Evolutionary conservation across 768 basidiomycete species (phyloP).

Genomic region (Ephemerocybe angulata): DNA sequence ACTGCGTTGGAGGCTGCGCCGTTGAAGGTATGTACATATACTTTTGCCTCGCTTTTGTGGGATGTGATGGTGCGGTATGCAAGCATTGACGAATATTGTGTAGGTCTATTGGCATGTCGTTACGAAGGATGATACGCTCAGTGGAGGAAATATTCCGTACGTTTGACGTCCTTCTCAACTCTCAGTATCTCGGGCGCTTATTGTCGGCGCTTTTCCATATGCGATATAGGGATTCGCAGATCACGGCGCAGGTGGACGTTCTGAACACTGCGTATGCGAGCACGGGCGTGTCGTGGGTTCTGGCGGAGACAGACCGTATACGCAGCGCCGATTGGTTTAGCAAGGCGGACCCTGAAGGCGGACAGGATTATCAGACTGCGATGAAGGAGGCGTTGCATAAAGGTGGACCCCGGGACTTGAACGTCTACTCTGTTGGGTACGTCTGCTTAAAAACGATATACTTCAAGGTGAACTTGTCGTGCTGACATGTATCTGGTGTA

Average conservation of each 20-base stretch:
- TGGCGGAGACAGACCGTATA: background rate
- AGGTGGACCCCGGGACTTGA: background rate
- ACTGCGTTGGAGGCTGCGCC: background rate
- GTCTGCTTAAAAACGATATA: background rate
- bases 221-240: background rate
- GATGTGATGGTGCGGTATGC: too few species aligned
- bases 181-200: constrained; percentile 35
- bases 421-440: background rate
- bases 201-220: background rate
- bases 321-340: background rate
- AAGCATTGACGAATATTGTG: too few species aligned
- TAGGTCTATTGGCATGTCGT: constrained; percentile 21
- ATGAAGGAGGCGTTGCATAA: background rate
- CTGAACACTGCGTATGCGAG: background rate
- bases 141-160: constrained; percentile 39
- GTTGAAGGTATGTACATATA: too few species aligned
- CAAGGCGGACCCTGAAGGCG: background rate
- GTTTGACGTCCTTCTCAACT: constrained; percentile 11
- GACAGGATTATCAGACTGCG: background rate
- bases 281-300: background rate
- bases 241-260: background rate
- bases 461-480: background rate
- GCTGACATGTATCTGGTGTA: background rate
- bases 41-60: too few species aligned
- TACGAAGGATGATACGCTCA: constrained; percentile 22